Base-by-base conservation (phyloP, 495 filamentous ascomycete genomes). In the Neurospora tetraspora region DNA sequence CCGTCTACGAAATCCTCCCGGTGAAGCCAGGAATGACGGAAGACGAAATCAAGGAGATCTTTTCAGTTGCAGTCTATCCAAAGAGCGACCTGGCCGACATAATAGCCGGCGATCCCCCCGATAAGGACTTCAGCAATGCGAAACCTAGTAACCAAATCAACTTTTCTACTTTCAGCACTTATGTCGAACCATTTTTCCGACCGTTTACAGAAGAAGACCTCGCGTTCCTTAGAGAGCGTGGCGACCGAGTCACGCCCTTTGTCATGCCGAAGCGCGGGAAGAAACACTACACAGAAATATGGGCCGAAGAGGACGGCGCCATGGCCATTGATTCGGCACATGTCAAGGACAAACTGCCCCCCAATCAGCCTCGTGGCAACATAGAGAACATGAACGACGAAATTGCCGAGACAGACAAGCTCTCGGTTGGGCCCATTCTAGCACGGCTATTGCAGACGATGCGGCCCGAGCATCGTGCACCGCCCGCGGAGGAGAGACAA, bases 131-230 rank as follows among this genome's bases (percentile, higher is more conserved):
- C 75, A 96, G 92, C 76, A 97, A 91, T 76, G 91, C 94, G 18
- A 98, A 99, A 79, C 94, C 95, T 10, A 89, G 89, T 10, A 97
- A 95, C 74, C 96, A 98, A 81, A 96, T 97, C 79, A 93, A 89
- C 79, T 93, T 93, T 73, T 91, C 89, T 74, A 96, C 94, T 14
- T 99, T 98, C 79, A 89, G 89, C 16, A 89, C 90, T 27, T 97
- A 93, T 77, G 87, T 95, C 70, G 96, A 99, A 39, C 92, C 95
- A 0, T 98, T 92, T 82, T 93, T 97, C 72, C 92, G 96, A 3
- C 90, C 91, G 0, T 91, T 97, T 74, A 93, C 89, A 16, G 96
- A 99, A 78, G 96, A 99, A 78, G 96, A 99, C 80, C 89, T 97
- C 59, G 94, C 93, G 1, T 99, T 97, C 80, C 81, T 99, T 34